Base-by-base conservation (phyloP, 2,329 filamentous ascomycete species). In the Scedosporium aurantiacum region DNA sequence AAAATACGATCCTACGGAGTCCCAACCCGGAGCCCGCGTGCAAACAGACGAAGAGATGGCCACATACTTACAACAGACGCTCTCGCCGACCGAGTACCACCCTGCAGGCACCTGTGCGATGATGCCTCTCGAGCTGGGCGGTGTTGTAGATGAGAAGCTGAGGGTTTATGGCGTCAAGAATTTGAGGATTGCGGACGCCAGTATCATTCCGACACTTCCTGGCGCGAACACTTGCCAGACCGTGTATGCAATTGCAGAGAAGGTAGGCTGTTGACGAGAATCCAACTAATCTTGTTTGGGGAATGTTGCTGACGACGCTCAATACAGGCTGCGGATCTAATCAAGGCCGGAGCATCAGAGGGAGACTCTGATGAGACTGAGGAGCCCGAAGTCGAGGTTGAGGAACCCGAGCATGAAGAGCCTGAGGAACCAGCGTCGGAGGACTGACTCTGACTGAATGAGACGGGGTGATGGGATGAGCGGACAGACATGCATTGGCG, bases 101-200 rank as follows among this genome's bases (percentile, higher is more conserved):
- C 74, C 78, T 0, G 69, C 73, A 2, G 78, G 81, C 12, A 82
- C 77, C n/a, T 75, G 75, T 54, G 74, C 77, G 6, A 82, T 82
- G 79, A 69, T 78, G 60, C 77, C 77, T 2, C 66, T 69, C 25
- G 73, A 74, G 45, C 67, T 72, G 4, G 77, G 76, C 3, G 78
- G 78, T 40, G 78, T 80, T 3, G 77, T 80, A 1, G 73, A 77
- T 61, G 66, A 71, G 12, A 65, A 72, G 25, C 65, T 79, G 18
- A 67, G 71, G 47, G 77, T 80, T 0, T 77, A 78, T 62, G 78
- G 78, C 1, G 72, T 72, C 4, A 68, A 69, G 56, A 74, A 76
- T 47, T 67, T 81, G 45, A 72, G 78, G 10, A 69, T 80, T 23
- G 76, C 77, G 1, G 78, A 80, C 66, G 74, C 76, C 14, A 75